Percentiles rank a stretch among this genome's conserved stretches.
phyloP scores from a whole-genome alignment of 176 grass and related monocot species.

The Zea mays region Zm-B73-REFERENCE-NAM-5.0 NC_050103.1:750501-751000 shows the following conservation, averaged over 20 bases:
- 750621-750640: neutral
- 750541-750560: neutral
- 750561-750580: neutral
- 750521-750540: neutral
- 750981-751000: neutral
- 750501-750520: neutral
- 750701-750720: neutral
- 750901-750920: constrained; percentile 38
- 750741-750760: no score
- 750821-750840: neutral
- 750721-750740: no score
- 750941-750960: neutral
- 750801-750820: neutral
- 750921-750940: neutral
- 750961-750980: neutral
- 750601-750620: neutral
- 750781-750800: no score
- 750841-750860: neutral
- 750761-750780: no score
- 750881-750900: neutral
- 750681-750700: neutral
- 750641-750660: neutral
- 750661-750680: no score
- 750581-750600: neutral
- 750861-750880: neutral